Base-by-base conservation (phyloP, 73 alveolate species). In the Paramecium primaurelia region DNA sequence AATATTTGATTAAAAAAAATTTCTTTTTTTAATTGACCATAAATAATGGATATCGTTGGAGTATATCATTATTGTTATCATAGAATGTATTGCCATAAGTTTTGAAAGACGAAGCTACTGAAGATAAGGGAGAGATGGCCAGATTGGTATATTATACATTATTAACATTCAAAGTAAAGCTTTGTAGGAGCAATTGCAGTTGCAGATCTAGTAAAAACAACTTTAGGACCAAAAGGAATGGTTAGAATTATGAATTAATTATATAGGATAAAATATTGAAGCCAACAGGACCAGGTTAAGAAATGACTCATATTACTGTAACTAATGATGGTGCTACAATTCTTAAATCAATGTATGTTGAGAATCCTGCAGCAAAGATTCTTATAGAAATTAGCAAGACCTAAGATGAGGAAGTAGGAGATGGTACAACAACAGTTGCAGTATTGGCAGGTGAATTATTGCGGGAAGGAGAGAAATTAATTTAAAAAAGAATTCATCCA, bases 201-300 rank as follows among this genome's bases (percentile, higher is more conserved):
- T 30, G 99, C 99, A 71, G 99, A 98, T 86, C 85, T 98, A 73
- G 99, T 98, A 68, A 98, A 98, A 92, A 95, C 99, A 28, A 98
- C 99, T 34, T 93, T 98, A 71, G 99, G 99, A 20, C 99, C 99
- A 59, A 98, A 98, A 93, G 99, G 99, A 44, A 98, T 98, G 99
- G 94, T 89, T 71, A 45, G 36, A 64, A 45, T 54, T 16, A 54
- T 54, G 16, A 34, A 30, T 32, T 44, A 18, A 40, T 59, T 20
- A 9, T 12, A 25, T 89, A 89, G 94, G 99, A 98, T 84, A 98
- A 98, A 85, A 98, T 98, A 77, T 93, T 98, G 34, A 95, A 96
- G 77, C 96, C 97, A 59, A 95, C 97, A 93, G 93, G 94, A 92
- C 94, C 96, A 94, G 98, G 98, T 92, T 95, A 96, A 45, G 95